Evolutionary conservation across 805 yeast genomes (phyloP).

Genomic region (Cyberlindnera xishuangbannaensis): DNA sequence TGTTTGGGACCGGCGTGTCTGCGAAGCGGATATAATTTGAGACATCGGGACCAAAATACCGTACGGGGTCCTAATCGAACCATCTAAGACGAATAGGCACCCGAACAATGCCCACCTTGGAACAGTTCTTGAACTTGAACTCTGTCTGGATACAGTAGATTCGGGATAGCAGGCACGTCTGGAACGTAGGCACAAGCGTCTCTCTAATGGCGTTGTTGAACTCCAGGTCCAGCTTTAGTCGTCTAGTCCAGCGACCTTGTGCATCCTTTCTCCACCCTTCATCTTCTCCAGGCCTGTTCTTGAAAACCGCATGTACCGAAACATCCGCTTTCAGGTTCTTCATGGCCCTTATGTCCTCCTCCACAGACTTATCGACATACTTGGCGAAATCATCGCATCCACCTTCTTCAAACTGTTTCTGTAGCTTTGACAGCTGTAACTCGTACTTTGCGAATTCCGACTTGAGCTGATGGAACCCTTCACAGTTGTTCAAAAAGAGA

Average conservation of each 20-base stretch:
- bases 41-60: no score
- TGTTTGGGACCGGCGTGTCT: no score
- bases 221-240: slow-evolving; percentile 36
- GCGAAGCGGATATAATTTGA: no score
- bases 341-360: slow-evolving; percentile 20
- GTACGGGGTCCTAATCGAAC: slow-evolving; percentile 19
- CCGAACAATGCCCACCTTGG: slow-evolving; percentile 21
- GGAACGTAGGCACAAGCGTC: slow-evolving; percentile 57
- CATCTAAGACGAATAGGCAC: slow-evolving; percentile 35
- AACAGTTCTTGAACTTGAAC: slow-evolving; percentile 33
- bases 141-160: slow-evolving; percentile 46
- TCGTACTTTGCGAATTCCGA: slow-evolving; percentile 17
- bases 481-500: slow-evolving; percentile 22
- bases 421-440: slow-evolving; percentile 16
- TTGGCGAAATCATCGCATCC: slow-evolving; percentile 5
- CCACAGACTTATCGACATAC: slow-evolving; percentile 11
- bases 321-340: slow-evolving; percentile 14
- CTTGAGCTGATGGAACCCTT: slow-evolving; percentile 20
- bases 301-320: slow-evolving; percentile 15
- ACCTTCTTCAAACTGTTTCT: slow-evolving; percentile 5
- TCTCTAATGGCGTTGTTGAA: slow-evolving; percentile 38
- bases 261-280: slow-evolving; percentile 16
- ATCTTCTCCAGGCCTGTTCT: slow-evolving; percentile 8
- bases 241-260: slow-evolving; percentile 9
- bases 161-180: slow-evolving; percentile 56